A percentile compares a stretch with the other conserved stretches of the same genome.
phyloP scores from a whole-genome alignment of 345 rosid species.

The Citrus australasica region DNA sequence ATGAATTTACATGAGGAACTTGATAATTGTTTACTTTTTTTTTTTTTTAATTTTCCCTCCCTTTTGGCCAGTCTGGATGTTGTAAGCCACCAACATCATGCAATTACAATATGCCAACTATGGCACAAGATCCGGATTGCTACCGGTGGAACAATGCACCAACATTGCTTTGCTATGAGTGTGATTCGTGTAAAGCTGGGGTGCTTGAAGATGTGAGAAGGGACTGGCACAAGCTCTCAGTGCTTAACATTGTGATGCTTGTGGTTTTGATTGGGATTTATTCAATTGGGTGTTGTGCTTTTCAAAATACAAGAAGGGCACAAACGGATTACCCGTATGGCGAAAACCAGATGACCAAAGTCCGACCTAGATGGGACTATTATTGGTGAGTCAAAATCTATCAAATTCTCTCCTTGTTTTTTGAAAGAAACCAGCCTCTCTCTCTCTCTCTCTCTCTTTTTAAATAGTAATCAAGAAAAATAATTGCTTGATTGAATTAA shows the following conservation, averaged over 20 bases:
- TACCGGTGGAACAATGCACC: conserved; percentile 70
- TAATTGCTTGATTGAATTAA: neutral
- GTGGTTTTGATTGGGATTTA: conserved; percentile 65
- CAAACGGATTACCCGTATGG: conserved; percentile 62
- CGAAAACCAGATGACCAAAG: conserved; percentile 62
- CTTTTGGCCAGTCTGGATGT: conserved; percentile 66
- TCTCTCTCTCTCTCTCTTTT: too few species aligned
- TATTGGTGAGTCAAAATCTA: conserved; percentile 48
- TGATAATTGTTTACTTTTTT: neutral
- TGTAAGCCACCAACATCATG: conserved; percentile 97
- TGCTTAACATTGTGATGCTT: conserved; percentile 65
- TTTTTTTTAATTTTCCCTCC: neutral
- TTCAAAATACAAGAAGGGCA: conserved; percentile 61
- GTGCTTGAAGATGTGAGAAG: conserved; percentile 74
- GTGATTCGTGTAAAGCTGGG: conserved; percentile 96
- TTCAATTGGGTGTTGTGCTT: conserved; percentile 82
- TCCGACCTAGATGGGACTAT: conserved; percentile 73
- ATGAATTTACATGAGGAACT: neutral
- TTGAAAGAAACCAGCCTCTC: neutral
- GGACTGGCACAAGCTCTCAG: conserved; percentile 81
- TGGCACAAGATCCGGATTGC: conserved; percentile 76
- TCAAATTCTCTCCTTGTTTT: neutral
- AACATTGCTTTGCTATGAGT: conserved; percentile 68
- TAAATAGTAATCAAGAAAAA: neutral
- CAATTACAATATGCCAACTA: conserved; percentile 48